These are phyloP conservation scores for Buxus sempervirens DNA, from an alignment of 164 flowering plant species.

Conservation along the genomic window DNA sequence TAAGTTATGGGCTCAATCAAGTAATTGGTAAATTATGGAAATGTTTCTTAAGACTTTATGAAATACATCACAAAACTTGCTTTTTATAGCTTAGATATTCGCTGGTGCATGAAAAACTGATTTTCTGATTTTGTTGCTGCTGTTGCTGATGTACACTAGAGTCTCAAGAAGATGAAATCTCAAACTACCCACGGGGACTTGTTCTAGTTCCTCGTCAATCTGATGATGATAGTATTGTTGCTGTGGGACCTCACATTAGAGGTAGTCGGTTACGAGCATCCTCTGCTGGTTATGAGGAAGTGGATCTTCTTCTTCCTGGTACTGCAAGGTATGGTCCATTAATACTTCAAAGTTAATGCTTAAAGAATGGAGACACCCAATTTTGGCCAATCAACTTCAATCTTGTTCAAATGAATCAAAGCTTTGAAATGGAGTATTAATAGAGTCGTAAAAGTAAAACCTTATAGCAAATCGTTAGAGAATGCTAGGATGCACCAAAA, in stretches of 20 bases:
- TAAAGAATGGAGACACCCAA: no score
- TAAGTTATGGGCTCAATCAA: no score
- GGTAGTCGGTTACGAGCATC: conserved; percentile 85
- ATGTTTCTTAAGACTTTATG: no score
- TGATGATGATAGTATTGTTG: conserved; percentile 65
- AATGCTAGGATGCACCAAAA: no score
- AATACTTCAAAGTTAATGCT: not conserved
- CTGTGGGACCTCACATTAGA: conserved; percentile 89
- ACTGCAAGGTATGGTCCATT: conserved; percentile 69
- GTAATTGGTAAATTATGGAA: no score
- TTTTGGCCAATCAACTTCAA: no score
- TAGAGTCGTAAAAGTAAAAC: no score
- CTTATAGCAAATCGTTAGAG: no score
- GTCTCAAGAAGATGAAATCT: conserved; percentile 70
- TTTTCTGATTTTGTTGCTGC: not conserved
- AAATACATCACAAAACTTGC: no score
- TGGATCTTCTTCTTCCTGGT: conserved; percentile 98
- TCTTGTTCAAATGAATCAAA: no score
- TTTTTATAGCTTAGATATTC: no score
- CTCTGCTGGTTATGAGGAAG: conserved; percentile 83
- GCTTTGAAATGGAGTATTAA: no score
- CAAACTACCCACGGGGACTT: conserved; percentile 79
- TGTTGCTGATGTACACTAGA: conserved; percentile 34
- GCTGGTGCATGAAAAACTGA: not conserved
- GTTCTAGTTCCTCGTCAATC: conserved; percentile 82